Percentiles rank a stretch among this genome's conserved stretches.
phyloP scores from a whole-genome alignment of 495 filamentous ascomycete genomes.

The Tuber brumale region DNA sequence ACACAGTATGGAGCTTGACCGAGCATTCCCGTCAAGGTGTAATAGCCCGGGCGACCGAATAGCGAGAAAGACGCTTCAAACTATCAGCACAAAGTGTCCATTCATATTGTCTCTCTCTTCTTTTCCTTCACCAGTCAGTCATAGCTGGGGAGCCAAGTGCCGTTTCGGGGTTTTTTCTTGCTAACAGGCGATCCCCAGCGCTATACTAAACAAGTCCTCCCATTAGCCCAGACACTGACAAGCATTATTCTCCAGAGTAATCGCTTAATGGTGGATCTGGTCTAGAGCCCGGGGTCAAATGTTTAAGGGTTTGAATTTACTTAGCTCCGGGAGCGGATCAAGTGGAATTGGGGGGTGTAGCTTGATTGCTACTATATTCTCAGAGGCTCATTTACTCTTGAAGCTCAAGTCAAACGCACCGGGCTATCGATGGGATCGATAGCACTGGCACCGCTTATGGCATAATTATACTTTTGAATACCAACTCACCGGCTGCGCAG shows the following conservation, averaged over 20 bases:
- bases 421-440: constrained; percentile 50
- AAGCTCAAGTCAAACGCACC: constrained; percentile 45
- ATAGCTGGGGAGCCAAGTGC: background rate
- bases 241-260: constrained; percentile 47
- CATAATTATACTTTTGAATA: constrained; percentile 51
- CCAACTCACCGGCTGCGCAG: constrained; percentile 50
- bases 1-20: background rate
- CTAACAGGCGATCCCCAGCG: constrained; percentile 5
- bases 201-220: background rate
- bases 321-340: constrained; percentile 47
- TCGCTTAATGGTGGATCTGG: constrained; percentile 47
- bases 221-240: constrained; percentile 26
- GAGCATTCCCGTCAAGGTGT: background rate
- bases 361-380: constrained; percentile 56
- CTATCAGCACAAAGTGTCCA: background rate
- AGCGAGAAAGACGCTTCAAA: background rate
- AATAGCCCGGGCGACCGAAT: constrained; percentile 24
- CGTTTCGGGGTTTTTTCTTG: background rate
- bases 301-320: constrained; percentile 47
- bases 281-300: constrained; percentile 47
- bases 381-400: constrained; percentile 52
- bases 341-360: constrained; percentile 51
- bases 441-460: constrained; percentile 48
- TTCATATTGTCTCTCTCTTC: background rate
- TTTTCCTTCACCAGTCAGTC: background rate